Evolutionary conservation across 352 stramenopile genomes (phyloP).

Genomic region (Phytopythium cucurbitacearum): DNA sequence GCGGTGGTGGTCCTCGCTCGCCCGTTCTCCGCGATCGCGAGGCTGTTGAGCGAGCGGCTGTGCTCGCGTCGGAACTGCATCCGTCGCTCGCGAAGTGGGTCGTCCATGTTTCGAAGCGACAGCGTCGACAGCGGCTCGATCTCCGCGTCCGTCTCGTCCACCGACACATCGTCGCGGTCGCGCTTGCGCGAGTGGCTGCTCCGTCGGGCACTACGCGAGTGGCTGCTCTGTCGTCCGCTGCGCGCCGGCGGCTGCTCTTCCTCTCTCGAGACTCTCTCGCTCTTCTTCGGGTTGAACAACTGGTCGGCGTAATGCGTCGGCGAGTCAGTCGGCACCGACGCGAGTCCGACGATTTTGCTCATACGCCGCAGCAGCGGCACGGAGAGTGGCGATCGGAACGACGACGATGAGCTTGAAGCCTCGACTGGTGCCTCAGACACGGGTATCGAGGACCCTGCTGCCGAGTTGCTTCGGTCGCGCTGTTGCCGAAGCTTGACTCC

Average conservation of each 20-base stretch:
- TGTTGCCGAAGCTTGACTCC: too few species aligned
- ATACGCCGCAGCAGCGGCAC: conserved; percentile 13
- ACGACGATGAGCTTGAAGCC: too few species aligned
- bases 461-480: too few species aligned
- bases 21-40: conserved; percentile 7
- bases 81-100: not conserved
- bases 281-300: conserved; percentile 11
- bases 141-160: not conserved
- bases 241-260: not conserved
- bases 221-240: not conserved
- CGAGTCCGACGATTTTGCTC: conserved; percentile 12
- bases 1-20: not conserved
- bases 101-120: not conserved
- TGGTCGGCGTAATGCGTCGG: conserved; percentile 24
- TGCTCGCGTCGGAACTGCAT: conserved; percentile 10
- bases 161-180: not conserved
- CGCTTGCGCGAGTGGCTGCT: not conserved
- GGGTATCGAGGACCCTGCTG: too few species aligned
- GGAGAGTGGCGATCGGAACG: not conserved
- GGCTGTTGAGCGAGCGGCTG: conserved; percentile 16
- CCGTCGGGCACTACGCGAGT: not conserved
- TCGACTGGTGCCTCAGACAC: too few species aligned
- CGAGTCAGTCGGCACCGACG: conserved; percentile 8
- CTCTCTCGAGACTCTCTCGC: not conserved
- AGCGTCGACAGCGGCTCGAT: not conserved